Percentiles rank a stretch among this genome's conserved stretches.
Evolutionary conservation across 1,284 basidiomycete species (phyloP).

Genomic region (Gymnopus androsaceus): DNA sequence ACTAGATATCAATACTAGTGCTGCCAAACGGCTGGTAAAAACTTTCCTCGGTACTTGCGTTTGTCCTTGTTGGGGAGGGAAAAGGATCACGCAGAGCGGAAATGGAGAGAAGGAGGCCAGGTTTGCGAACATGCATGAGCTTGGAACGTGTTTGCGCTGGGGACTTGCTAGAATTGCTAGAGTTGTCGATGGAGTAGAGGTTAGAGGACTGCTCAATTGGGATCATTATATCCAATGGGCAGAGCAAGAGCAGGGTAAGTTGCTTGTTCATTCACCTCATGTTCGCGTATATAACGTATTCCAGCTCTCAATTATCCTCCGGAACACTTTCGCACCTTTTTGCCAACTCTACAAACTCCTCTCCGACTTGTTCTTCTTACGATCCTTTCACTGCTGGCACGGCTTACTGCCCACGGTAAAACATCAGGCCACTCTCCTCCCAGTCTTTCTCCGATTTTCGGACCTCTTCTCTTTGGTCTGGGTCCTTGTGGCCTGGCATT

Average conservation of each 20-base stretch:
- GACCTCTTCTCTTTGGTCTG: slow-evolving; percentile 81
- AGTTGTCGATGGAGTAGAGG: slow-evolving; percentile 62
- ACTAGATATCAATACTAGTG: slow-evolving; percentile 74
- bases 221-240: slow-evolving; percentile 79
- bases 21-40: slow-evolving; percentile 73
- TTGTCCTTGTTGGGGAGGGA: slow-evolving; percentile 19
- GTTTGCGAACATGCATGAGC: slow-evolving; percentile 82
- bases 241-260: slow-evolving; percentile 73
- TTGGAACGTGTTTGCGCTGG: slow-evolving; percentile 88
- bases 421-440: slow-evolving; percentile 84
- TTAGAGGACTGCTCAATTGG: slow-evolving; percentile 76
- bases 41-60: slow-evolving; percentile 67
- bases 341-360: slow-evolving; percentile 52
- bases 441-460: slow-evolving; percentile 85
- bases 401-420: slow-evolving; percentile 79
- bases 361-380: slow-evolving; percentile 65
- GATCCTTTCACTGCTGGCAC: slow-evolving; percentile 73
- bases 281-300: slow-evolving; percentile 15
- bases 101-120: slow-evolving; percentile 78
- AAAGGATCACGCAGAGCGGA: slow-evolving; percentile 48
- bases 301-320: slow-evolving; percentile 67
- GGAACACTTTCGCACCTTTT: slow-evolving; percentile 66
- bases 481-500: slow-evolving; percentile 64
- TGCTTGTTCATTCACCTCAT: slow-evolving; percentile 21
- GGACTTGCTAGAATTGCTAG: slow-evolving; percentile 70